Evolutionary conservation across 2,329 filamentous ascomycete species (phyloP).

Genomic region (Lizonia empirigonia): DNA sequence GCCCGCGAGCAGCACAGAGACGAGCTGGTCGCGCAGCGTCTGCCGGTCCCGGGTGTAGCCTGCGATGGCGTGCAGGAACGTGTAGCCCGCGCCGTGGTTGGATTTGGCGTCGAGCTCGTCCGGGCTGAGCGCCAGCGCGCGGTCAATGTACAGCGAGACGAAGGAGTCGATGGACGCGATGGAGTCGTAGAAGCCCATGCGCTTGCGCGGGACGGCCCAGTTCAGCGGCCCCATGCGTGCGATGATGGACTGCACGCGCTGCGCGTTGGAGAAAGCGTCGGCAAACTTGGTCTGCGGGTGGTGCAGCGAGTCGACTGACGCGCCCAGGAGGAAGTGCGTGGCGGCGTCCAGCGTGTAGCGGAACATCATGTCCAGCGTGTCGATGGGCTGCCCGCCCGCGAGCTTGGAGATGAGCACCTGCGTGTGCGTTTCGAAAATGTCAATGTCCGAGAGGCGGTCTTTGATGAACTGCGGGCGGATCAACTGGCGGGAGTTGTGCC

Average conservation of each 20-base stretch:
- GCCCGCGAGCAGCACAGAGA: conserved; percentile 75
- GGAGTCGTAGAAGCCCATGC: conserved; percentile 64
- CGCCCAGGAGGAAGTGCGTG: conserved; percentile 84
- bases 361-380: conserved; percentile 80
- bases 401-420: conserved; percentile 74
- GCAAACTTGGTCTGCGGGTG: conserved; percentile 72
- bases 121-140: conserved; percentile 69
- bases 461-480: conserved; percentile 86
- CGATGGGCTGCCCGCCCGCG: conserved; percentile 58
- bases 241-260: conserved; percentile 72
- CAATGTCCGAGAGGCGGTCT: conserved; percentile 80
- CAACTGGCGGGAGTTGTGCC: conserved; percentile 81
- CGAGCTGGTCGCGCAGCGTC: conserved; percentile 81
- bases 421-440: conserved; percentile 80
- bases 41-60: conserved; percentile 71
- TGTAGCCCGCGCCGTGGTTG: conserved; percentile 75
- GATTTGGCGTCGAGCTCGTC: conserved; percentile 75
- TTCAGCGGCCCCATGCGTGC: conserved; percentile 68
- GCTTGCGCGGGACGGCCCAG: conserved; percentile 65
- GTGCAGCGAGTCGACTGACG: conserved; percentile 67
- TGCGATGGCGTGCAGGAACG: conserved; percentile 85
- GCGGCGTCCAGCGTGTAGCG: conserved; percentile 78
- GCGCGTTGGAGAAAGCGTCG: conserved; percentile 80
- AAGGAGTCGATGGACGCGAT: conserved; percentile 76
- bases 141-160: conserved; percentile 77